Percentiles rank a stretch among this genome's conserved stretches.
Evolutionary conservation across 2,329 filamentous ascomycete genomes (phyloP).

Genomic region (Apiospora marii): DNA sequence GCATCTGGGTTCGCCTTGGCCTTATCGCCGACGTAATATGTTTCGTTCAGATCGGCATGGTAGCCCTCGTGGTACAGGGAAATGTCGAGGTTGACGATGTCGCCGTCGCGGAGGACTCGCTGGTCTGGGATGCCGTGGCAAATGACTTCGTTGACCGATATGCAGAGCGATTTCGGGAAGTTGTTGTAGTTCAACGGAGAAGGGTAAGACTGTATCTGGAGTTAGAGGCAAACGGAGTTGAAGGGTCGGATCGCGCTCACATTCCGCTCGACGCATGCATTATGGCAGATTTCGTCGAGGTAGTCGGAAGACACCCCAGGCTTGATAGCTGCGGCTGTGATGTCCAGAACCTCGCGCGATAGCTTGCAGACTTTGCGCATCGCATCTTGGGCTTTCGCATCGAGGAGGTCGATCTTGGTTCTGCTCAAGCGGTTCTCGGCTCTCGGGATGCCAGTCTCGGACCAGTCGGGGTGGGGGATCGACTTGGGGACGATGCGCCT

Average conservation of each 20-base stretch:
- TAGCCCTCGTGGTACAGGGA: conserved; percentile 91
- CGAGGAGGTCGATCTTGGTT: conserved; percentile 70
- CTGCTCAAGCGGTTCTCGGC: conserved; percentile 54
- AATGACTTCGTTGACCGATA: conserved; percentile 93
- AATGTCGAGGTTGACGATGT: conserved; percentile 96
- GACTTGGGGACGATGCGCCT: conserved; percentile 64
- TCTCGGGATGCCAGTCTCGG: conserved; percentile 65
- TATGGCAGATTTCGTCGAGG: conserved; percentile 78
- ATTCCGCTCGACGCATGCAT: conserved; percentile 76
- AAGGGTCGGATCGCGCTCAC: conserved; percentile 55
- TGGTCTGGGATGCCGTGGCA: conserved; percentile 97
- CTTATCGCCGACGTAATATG: conserved; percentile 92
- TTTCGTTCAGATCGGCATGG: conserved; percentile 95
- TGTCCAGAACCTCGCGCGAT: conserved; percentile 76
- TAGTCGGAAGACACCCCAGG: conserved; percentile 80
- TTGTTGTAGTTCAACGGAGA: conserved; percentile 92
- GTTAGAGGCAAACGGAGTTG: conserved; percentile 6
- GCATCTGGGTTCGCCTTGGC: conserved; percentile 81
- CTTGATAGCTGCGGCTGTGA: conserved; percentile 71
- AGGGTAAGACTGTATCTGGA: conserved; percentile 75
- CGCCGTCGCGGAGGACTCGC: conserved; percentile 82
- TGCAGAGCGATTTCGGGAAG: conserved; percentile 97
- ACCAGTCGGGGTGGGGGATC: conserved; percentile 73
- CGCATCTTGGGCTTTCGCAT: conserved; percentile 70
- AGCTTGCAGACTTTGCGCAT: conserved; percentile 79